Conservation (phyloP, 306 rosid genomes). For the Glycyrrhiza uralensis region DNA sequence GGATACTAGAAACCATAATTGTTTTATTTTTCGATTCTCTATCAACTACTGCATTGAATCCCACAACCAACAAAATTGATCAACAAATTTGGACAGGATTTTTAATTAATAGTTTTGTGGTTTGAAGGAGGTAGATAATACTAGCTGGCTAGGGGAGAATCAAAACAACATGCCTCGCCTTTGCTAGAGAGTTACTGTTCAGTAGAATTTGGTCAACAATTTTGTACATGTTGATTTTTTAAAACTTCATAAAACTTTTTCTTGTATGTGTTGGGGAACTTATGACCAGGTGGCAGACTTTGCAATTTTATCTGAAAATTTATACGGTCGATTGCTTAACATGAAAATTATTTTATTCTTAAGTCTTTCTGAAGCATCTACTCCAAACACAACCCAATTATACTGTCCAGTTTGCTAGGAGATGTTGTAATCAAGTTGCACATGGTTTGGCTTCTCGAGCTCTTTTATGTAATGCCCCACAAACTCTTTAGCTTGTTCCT, state of each 20-base stretch:
- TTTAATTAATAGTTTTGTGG: background rate
- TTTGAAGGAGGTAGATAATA: background rate
- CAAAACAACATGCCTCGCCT: background rate
- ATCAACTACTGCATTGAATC: conserved; percentile 12
- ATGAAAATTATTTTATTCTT: background rate
- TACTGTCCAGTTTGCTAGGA: too few relatives aligned
- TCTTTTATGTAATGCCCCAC: too few relatives aligned
- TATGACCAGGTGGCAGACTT: background rate
- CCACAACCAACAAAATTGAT: background rate
- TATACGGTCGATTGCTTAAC: background rate
- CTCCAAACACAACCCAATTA: too few relatives aligned
- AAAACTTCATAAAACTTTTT: background rate
- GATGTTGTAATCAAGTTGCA: too few relatives aligned
- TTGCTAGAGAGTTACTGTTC: background rate
- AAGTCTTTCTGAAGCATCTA: background rate
- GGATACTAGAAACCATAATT: background rate
- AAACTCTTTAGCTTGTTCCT: too few relatives aligned
- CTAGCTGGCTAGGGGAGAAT: background rate
- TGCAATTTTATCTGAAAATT: background rate
- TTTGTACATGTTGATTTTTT: background rate
- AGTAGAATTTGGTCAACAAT: background rate
- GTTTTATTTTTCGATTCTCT: conserved; percentile 2
- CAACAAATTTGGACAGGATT: background rate
- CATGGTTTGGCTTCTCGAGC: too few relatives aligned
- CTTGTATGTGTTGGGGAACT: background rate